Percentiles rank a stretch among this genome's conserved stretches.
Conservation (phyloP, 768 basidiomycete genomes). For the Rhizopogon sp. region DNA sequence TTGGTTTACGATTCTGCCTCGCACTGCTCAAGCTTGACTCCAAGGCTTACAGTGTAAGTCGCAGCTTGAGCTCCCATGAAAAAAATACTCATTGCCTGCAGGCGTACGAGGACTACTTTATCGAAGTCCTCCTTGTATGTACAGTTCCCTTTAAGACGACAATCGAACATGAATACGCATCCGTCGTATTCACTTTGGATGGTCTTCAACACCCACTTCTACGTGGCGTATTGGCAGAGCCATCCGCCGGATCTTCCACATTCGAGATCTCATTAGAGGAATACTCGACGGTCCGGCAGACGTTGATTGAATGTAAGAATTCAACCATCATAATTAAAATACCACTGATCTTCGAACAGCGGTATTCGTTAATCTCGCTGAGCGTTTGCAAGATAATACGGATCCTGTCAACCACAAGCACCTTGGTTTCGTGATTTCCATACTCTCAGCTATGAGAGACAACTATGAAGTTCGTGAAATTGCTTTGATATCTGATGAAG, state of each 20-base stretch:
- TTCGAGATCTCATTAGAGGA: slow-evolving; percentile 26
- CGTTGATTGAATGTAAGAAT: slow-evolving; percentile 26
- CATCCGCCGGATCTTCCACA: slow-evolving; percentile 15
- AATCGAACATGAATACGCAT: slow-evolving; percentile 55
- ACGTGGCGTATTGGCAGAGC: slow-evolving; percentile 24
- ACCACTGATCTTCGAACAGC: slow-evolving; percentile 17
- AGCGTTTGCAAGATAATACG: slow-evolving; percentile 28
- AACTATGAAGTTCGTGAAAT: slow-evolving; percentile 34
- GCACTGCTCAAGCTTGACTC: slow-evolving; percentile 55
- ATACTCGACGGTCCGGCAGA: slow-evolving; percentile 29
- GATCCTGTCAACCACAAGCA: slow-evolving; percentile 33
- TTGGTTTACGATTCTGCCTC: slow-evolving; percentile 60
- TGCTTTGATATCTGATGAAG: not conserved
- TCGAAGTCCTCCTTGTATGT: slow-evolving; percentile 49
- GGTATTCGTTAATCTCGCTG: slow-evolving; percentile 40
- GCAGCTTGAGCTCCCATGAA: not conserved
- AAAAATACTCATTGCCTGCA: slow-evolving; percentile 18
- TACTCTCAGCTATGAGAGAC: slow-evolving; percentile 50
- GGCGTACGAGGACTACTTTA: slow-evolving; percentile 44
- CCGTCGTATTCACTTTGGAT: slow-evolving; percentile 55
- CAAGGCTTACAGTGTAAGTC: slow-evolving; percentile 50
- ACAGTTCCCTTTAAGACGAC: slow-evolving; percentile 43
- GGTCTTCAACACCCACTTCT: slow-evolving; percentile 50
- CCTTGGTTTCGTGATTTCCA: slow-evolving; percentile 35
- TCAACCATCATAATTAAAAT: slow-evolving; percentile 1